Evolutionary conservation across 805 yeast species (phyloP).

Genomic region (Ogataea methylovora): DNA sequence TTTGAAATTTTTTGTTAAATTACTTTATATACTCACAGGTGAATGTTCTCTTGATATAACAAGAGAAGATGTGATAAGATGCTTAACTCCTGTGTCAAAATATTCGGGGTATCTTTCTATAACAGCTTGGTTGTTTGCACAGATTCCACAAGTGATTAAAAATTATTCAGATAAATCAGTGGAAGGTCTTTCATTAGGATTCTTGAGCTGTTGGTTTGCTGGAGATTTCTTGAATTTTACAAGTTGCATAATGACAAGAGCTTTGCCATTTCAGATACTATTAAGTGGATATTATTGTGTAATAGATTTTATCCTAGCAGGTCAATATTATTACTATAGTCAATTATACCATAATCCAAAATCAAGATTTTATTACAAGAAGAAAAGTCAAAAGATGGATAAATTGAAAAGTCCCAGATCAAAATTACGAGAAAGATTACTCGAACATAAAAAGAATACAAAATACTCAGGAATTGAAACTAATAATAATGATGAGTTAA

Average conservation of each 20-base stretch:
- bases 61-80: slow-evolving; percentile 9
- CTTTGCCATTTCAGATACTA: slow-evolving; percentile 39
- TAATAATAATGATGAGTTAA: slow-evolving; percentile 1
- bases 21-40: slow-evolving; percentile 18
- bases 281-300: slow-evolving; percentile 41
- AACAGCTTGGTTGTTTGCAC: slow-evolving; percentile 66
- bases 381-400: slow-evolving; percentile 8
- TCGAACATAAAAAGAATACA: background rate
- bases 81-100: slow-evolving; percentile 19
- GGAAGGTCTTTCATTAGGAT: slow-evolving; percentile 57
- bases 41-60: slow-evolving; percentile 13
- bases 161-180: slow-evolving; percentile 55
- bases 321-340: slow-evolving; percentile 43
- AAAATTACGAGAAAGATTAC: slow-evolving; percentile 13
- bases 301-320: slow-evolving; percentile 36
- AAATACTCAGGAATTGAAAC: slow-evolving; percentile 2
- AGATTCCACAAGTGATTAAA: slow-evolving; percentile 58
- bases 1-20: slow-evolving; percentile 14
- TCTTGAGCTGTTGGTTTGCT: slow-evolving; percentile 54
- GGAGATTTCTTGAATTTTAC: slow-evolving; percentile 54
- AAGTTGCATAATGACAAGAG: slow-evolving; percentile 40
- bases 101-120: slow-evolving; percentile 33
- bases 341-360: slow-evolving; percentile 29
- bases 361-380: slow-evolving; percentile 18
- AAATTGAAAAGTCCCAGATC: slow-evolving; percentile 17